Evolutionary conservation across 2,329 filamentous ascomycete genomes (phyloP).

Genomic region (Diaporthe sp.): DNA sequence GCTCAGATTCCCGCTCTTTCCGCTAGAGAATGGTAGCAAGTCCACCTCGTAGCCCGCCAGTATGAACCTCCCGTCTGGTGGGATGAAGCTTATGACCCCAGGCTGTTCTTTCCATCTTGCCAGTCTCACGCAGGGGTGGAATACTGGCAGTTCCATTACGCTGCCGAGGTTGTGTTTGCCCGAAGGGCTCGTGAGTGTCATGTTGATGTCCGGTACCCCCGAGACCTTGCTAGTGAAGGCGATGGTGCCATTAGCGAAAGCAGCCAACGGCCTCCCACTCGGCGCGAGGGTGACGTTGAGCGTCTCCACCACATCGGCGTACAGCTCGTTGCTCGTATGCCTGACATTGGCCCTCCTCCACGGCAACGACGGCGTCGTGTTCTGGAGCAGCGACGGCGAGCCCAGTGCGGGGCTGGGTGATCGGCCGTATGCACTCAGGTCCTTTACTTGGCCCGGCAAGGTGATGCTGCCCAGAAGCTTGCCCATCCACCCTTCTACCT

Average conservation of each 20-base stretch:
- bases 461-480: slow-evolving; percentile 91
- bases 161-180: slow-evolving; percentile 82
- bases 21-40: slow-evolving; percentile 79
- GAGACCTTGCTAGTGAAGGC: slow-evolving; percentile 97
- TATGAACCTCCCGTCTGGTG: slow-evolving; percentile 94
- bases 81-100: slow-evolving; percentile 94
- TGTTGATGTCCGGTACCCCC: slow-evolving; percentile 89
- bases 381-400: slow-evolving; percentile 45
- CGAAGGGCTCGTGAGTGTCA: slow-evolving; percentile 84
- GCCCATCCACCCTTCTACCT: slow-evolving; percentile 91
- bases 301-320: slow-evolving; percentile 95
- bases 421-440: slow-evolving; percentile 39
- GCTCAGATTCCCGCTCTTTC: slow-evolving; percentile 67
- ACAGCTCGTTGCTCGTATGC: slow-evolving; percentile 97
- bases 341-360: slow-evolving; percentile 94
- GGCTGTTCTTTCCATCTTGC: slow-evolving; percentile 91
- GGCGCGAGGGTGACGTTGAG: slow-evolving; percentile 90
- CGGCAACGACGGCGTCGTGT: slow-evolving; percentile 72
- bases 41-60: slow-evolving; percentile 96
- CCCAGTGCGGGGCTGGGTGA: slow-evolving; percentile 33
- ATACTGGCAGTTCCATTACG: slow-evolving; percentile 89
- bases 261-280: slow-evolving; percentile 87
- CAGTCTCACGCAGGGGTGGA: slow-evolving; percentile 94
- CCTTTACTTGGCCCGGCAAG: slow-evolving; percentile 70
- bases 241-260: slow-evolving; percentile 91